Percentiles rank a stretch among this genome's conserved stretches.
Conservation (phyloP, 208 protist species). For the Acanthamoeba royreba region DNA sequence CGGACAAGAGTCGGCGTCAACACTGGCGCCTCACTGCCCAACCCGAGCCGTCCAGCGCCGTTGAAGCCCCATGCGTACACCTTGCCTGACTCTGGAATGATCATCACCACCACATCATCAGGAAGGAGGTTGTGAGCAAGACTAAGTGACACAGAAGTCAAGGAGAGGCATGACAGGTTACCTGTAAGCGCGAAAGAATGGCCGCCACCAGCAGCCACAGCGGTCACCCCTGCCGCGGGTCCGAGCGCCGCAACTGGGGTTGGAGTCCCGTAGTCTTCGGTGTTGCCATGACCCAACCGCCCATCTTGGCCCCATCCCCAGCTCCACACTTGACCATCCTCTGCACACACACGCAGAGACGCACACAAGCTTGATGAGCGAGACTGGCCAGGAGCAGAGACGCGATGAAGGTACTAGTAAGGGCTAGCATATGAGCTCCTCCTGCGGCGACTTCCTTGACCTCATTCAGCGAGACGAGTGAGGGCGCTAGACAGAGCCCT, state of each 20-base stretch:
- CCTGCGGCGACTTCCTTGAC: not conserved
- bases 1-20: not conserved
- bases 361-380: not conserved
- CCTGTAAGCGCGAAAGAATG: not conserved
- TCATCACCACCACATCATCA: not conserved
- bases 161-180: not conserved
- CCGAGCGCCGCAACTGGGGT: not conserved
- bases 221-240: not conserved
- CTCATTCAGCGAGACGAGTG: not conserved
- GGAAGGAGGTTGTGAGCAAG: no score
- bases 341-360: not conserved
- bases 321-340: not conserved
- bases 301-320: not conserved
- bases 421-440: not conserved
- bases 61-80: not conserved
- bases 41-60: not conserved
- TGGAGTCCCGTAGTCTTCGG: not conserved
- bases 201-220: not conserved
- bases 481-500: not conserved
- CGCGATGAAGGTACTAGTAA: not conserved
- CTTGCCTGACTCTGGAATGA: not conserved
- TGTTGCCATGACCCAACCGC: not conserved
- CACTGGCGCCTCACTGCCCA: not conserved
- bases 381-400: not conserved
- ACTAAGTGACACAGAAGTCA: not conserved